Evolutionary conservation across 2,329 filamentous ascomycete species (phyloP).

Genomic region (Dactylellina drechsleri): DNA sequence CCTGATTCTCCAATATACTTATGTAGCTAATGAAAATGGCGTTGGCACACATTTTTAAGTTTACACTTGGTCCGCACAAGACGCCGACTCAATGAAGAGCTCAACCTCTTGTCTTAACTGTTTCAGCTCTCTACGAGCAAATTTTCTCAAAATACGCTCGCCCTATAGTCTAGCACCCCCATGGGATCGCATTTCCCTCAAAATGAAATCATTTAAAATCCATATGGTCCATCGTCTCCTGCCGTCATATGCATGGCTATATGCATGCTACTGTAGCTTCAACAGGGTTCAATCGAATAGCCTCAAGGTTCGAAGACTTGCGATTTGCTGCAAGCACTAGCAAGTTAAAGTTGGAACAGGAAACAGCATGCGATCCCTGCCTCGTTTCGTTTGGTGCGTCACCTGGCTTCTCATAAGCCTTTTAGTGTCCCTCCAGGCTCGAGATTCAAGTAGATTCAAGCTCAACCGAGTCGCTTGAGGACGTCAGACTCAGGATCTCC

Average conservation of each 20-base stretch:
- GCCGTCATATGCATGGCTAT: neutral
- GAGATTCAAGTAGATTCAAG: neutral
- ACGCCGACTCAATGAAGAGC: no score
- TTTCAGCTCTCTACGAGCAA: neutral
- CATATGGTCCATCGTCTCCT: neutral
- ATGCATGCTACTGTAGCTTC: neutral
- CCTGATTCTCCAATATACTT: no score
- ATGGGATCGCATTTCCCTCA: no score
- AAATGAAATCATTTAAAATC: no score
- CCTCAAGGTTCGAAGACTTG: neutral
- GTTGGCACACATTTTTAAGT: no score
- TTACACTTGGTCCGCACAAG: no score
- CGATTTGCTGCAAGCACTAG: neutral
- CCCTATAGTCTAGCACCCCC: no score
- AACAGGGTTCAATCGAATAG: no score
- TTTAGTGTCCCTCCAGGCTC: neutral
- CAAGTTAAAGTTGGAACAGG: no score
- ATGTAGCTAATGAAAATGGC: no score
- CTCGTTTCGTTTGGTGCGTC: neutral
- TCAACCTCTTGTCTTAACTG: no score
- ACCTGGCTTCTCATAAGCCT: neutral
- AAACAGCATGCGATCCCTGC: no score
- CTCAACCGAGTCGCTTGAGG: neutral
- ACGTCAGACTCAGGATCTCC: slow-evolving; percentile 8
- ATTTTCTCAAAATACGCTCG: neutral